Evolutionary conservation across 495 filamentous ascomycete genomes (phyloP).

Genomic region (Penicillium cosmopolitanum): DNA sequence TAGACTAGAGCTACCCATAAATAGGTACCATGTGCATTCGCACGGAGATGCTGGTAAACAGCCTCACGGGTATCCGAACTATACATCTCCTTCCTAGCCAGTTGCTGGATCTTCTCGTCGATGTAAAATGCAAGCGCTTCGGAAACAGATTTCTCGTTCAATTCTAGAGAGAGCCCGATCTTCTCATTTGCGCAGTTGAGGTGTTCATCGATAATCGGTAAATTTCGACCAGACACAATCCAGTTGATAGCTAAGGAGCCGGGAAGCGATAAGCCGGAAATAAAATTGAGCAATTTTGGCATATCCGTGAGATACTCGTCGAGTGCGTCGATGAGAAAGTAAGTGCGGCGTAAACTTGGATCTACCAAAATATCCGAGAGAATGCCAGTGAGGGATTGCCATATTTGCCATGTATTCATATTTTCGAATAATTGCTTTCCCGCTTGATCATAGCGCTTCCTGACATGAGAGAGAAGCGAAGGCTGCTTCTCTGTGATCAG

Average conservation of each 20-base stretch:
- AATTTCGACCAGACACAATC: conserved; percentile 38
- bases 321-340: conserved; percentile 52
- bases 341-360: conserved; percentile 25
- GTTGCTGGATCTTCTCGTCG: conserved; percentile 29
- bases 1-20: conserved; percentile 31
- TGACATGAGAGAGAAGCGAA: conserved; percentile 35
- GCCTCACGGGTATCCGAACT: conserved; percentile 2
- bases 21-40: conserved; percentile 22
- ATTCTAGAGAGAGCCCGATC: conserved; percentile 26
- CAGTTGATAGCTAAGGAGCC: conserved; percentile 30
- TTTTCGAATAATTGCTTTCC: conserved; percentile 31
- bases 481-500: conserved; percentile 36
- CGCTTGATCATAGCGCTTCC: conserved; percentile 16
- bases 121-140: conserved; percentile 36
- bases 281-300: conserved; percentile 35
- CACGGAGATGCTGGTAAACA: conserved; percentile 21
- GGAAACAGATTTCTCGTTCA: conserved; percentile 20
- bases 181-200: conserved; percentile 3
- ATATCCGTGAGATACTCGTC: conserved; percentile 47
- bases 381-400: conserved; percentile 4
- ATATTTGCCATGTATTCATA: conserved; percentile 20
- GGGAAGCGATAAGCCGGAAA: conserved; percentile 19
- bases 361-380: conserved; percentile 17
- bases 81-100: conserved; percentile 17
- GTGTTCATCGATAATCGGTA: conserved; percentile 21